Base-by-base conservation (phyloP, 2,329 filamentous ascomycete species). In the Xylariaceae sp. region DNA sequence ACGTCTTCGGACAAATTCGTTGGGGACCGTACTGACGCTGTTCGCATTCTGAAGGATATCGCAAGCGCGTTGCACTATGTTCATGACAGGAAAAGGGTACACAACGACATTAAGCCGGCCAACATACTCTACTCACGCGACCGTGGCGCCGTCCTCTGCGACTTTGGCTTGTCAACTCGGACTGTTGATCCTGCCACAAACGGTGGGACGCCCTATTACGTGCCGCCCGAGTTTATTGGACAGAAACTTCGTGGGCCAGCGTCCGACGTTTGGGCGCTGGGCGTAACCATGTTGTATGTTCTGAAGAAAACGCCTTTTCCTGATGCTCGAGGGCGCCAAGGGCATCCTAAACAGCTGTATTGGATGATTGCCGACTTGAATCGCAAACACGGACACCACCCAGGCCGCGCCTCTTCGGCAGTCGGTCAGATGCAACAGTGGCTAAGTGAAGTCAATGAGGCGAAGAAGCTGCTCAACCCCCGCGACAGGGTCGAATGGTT, bases 21-120 rank as follows among this genome's bases (percentile, higher is more conserved):
- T 11, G 79, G 79, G 35, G 64, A 61, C 37, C 68, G 70, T 6
- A 59, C 63, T 5, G 77, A 82, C 47, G 76, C 75, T 6, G 40
- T 67, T 42, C 72, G 73, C 16, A 80, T 82, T 39, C 56, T 82
- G 22, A 68, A 67, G 22, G 77, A 81, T 56, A 78, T 79, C 41
- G 64, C 73, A 17, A 67, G 71, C 49, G 79, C 77, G 2, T 64
- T 82, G 35, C 66, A 73, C 58, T 81, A 81, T 58, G 68, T 82
- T 25, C 79, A 82, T 60, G 65, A 66, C 39, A 71, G 72, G 44
- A 67, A 68, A 43, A 65, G 76, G 19, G 74, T 80, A 11, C 79
- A 82, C 63, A 82, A 82, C 62, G 79, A 82, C 59, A 79, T 82
- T 62, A 82, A 82, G 60, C 79, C 79, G 1, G 75, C 72, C 52